Conservation (phyloP, 495 filamentous ascomycete species). For the Terfezia boudieri region DNA sequence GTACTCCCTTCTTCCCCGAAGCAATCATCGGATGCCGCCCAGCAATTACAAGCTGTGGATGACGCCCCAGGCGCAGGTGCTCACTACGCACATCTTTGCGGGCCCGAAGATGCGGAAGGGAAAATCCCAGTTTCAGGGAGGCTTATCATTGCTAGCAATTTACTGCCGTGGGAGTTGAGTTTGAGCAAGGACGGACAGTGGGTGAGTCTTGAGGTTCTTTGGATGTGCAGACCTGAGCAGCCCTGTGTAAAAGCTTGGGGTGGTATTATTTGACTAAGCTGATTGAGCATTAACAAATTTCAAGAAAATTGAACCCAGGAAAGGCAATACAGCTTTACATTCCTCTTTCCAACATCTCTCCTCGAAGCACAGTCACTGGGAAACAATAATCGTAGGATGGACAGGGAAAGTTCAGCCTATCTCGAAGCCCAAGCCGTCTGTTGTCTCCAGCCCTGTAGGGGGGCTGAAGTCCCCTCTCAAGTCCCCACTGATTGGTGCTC, state of each 20-base stretch:
- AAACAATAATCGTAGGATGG: conserved; percentile 77
- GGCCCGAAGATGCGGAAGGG: conserved; percentile 3
- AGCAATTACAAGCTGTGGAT: background rate
- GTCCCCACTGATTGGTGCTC: conserved; percentile 16
- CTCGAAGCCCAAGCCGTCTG: conserved; percentile 25
- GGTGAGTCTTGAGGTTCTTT: conserved; percentile 25
- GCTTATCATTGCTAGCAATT: conserved; percentile 72
- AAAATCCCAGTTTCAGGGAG: conserved; percentile 48
- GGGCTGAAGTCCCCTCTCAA: too few relatives aligned
- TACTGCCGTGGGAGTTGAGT: conserved; percentile 52
- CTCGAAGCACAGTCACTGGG: conserved; percentile 52
- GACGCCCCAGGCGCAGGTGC: background rate
- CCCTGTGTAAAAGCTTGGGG: too few relatives aligned
- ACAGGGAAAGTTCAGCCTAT: conserved; percentile 55
- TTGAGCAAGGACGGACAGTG: conserved; percentile 48
- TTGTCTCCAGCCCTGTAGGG: conserved; percentile 47
- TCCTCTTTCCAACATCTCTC: conserved; percentile 71
- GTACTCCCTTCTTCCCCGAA: too few relatives aligned
- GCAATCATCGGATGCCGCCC: too few relatives aligned
- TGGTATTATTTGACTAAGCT: conserved; percentile 24
- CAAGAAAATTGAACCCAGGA: conserved; percentile 27
- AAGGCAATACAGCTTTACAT: conserved; percentile 70
- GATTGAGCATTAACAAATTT: conserved; percentile 14
- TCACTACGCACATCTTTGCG: background rate
- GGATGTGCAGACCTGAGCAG: background rate